These are phyloP conservation scores for Neurospora sp. DNA, from an alignment of 495 filamentous ascomycete genomes.

Conservation along the genomic window DNA sequence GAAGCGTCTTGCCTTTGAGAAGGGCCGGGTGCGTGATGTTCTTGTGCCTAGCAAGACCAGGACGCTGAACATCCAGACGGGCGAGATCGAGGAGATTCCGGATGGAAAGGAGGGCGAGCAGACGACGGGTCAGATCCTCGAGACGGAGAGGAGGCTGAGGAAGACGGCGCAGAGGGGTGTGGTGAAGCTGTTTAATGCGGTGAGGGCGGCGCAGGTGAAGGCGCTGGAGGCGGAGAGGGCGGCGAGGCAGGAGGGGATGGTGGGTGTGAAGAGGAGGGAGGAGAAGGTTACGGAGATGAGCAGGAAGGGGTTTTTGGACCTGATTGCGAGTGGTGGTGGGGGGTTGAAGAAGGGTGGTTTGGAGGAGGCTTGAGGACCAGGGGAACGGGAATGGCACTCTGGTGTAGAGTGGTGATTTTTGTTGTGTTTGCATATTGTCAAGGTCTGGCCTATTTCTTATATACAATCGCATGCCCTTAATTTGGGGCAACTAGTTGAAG, in stretches of 20 bases:
- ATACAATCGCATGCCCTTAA: not conserved
- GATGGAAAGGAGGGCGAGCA: slow-evolving; percentile 23
- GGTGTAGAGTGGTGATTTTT: not conserved
- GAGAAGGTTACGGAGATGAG: slow-evolving; percentile 89
- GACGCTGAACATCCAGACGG: slow-evolving; percentile 33
- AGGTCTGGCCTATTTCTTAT: not conserved
- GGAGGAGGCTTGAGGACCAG: slow-evolving; percentile 35
- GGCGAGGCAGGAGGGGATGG: slow-evolving; percentile 58
- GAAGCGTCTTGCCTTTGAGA: slow-evolving; percentile 71
- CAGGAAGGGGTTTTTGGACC: slow-evolving; percentile 87
- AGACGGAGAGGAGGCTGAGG: slow-evolving; percentile 68
- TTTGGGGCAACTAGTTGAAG: not conserved
- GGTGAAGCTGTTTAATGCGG: slow-evolving; percentile 91
- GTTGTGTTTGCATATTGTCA: not conserved
- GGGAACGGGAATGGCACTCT: not conserved
- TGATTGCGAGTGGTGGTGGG: slow-evolving; percentile 62
- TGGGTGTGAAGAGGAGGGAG: slow-evolving; percentile 62
- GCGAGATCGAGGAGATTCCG: slow-evolving; percentile 28
- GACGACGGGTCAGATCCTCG: slow-evolving; percentile 49
- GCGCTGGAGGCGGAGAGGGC: slow-evolving; percentile 63
- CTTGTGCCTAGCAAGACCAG: slow-evolving; percentile 38
- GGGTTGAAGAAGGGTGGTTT: slow-evolving; percentile 39
- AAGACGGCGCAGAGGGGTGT: slow-evolving; percentile 88
- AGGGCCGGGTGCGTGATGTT: slow-evolving; percentile 79
- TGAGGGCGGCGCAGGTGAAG: slow-evolving; percentile 81